Base-by-base conservation (phyloP, 208 protist species). In the Leishmania guyanensis region DNA sequence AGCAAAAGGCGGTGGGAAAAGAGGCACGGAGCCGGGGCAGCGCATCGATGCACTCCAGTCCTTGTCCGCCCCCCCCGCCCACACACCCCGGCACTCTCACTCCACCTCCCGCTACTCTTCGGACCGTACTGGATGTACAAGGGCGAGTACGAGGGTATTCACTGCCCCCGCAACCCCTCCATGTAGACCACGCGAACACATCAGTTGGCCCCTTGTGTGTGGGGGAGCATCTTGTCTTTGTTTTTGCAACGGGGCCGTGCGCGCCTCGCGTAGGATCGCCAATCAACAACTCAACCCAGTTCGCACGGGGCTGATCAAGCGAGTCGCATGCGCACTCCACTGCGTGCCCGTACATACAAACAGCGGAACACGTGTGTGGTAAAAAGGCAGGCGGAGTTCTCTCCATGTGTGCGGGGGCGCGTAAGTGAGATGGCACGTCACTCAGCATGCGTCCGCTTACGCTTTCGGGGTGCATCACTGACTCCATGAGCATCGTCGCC, bases 401-500 rank as follows among this genome's bases (percentile, higher is more conserved):
- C 68, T 62, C n/a, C 12, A 12, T 20, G 46, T 62, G 50, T 17
- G 16, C 17, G 17, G 5, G 2, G 22, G 50, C 0, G 1, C 1
- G 36, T 39, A 39, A 39, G 36, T 39, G 1, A 39, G 36, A 39
- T 39, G 36, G 36, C 36, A 1, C 0, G 36, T 39, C 22, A 48
- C 65, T 56, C 53, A 6, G 70, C 50, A 3, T 75, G 71, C 51
- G n/a, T 9, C 4, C 77, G 82, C 60, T 33, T 72, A 33, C 82
- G 77, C 77, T 87, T 83, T 22, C 68, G 72, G 1, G 53, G 69
- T 39, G 75, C 69, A 54, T 9, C 75, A 48, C 36, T 29, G 4
- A 65, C 72, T 10, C 26, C 43, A 39, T 17, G 26, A 33, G 48
- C 46, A 33, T 56, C 76, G 33, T 39, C 9, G 62, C 46, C 75